Conservation (phyloP, 2,329 filamentous ascomycete genomes). For the Grosmannia serpens region DNA sequence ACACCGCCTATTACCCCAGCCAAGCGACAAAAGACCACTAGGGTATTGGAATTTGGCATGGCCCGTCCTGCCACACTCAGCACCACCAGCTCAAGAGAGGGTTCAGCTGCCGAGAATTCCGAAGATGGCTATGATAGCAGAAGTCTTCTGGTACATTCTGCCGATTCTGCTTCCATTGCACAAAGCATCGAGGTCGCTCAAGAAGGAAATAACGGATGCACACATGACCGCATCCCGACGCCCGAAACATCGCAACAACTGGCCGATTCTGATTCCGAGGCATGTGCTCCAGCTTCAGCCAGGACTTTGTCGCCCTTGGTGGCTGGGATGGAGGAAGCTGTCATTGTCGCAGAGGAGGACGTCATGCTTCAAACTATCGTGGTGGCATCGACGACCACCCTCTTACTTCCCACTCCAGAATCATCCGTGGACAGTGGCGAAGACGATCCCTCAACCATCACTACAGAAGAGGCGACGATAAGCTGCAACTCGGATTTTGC, state of each 20-base stretch:
- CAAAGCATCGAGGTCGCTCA: slow-evolving; percentile 18
- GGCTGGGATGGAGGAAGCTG: not conserved
- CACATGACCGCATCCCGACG: slow-evolving; percentile 5
- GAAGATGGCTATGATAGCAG: not conserved
- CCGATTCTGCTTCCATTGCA: slow-evolving; percentile 21
- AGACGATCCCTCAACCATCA: not conserved
- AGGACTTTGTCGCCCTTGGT: no score
- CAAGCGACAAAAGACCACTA: slow-evolving; percentile 32
- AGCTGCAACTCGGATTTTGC: not conserved
- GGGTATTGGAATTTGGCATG: slow-evolving; percentile 9
- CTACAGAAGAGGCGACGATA: not conserved
- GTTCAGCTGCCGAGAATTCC: slow-evolving; percentile 20
- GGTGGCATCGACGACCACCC: not conserved
- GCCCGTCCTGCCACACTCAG: slow-evolving; percentile 18
- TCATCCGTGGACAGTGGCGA: slow-evolving; percentile 1
- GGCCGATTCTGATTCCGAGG: slow-evolving; percentile 2
- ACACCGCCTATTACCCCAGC: slow-evolving; percentile 45
- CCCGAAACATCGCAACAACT: slow-evolving; percentile 5
- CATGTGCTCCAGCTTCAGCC: not conserved
- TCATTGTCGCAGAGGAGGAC: not conserved
- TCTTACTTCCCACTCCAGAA: slow-evolving; percentile 8
- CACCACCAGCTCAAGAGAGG: slow-evolving; percentile 24
- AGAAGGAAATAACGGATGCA: slow-evolving; percentile 11
- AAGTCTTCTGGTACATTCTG: slow-evolving; percentile 24
- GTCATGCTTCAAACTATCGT: not conserved